These are phyloP conservation scores for Wickerhamiella musiphila DNA, from an alignment of 805 yeast genomes.

Conservation along the genomic window DNA sequence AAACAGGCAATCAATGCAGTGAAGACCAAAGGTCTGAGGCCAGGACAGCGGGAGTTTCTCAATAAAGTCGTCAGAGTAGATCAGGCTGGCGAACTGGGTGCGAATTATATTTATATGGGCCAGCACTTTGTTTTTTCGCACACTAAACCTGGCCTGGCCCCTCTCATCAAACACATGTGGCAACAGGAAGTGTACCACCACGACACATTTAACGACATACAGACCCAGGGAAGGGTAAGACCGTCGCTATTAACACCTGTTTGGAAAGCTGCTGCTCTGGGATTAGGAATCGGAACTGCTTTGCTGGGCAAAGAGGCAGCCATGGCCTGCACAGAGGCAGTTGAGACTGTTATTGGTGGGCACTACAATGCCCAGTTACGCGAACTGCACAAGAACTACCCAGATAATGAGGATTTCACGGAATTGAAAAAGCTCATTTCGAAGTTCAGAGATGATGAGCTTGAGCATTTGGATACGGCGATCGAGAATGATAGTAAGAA, in stretches of 20 bases:
- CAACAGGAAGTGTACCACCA: conserved; percentile 91
- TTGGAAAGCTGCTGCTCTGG: conserved; percentile 84
- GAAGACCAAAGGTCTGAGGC: conserved; percentile 9
- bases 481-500: conserved; percentile 77
- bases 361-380: conserved; percentile 88
- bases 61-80: conserved; percentile 54
- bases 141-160: conserved; percentile 58
- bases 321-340: conserved; percentile 98
- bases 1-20: conserved; percentile 16
- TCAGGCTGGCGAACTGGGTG: conserved; percentile 97
- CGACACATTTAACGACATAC: conserved; percentile 63
- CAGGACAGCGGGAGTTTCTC: conserved; percentile 15
- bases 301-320: conserved; percentile 85
- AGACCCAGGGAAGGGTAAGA: conserved; percentile 60
- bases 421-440: conserved; percentile 45
- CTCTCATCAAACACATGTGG: conserved; percentile 89
- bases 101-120: conserved; percentile 82
- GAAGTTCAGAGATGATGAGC: conserved; percentile 78
- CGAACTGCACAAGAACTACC: conserved; percentile 49
- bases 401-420: conserved; percentile 39
- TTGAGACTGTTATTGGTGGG: conserved; percentile 92
- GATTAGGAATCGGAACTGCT: conserved; percentile 77
- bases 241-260: conserved; percentile 84
- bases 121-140: conserved; percentile 62
- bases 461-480: conserved; percentile 91